Conservation (phyloP, 2,329 filamentous ascomycete genomes). For the Ceratocystis alfenasii region DNA sequence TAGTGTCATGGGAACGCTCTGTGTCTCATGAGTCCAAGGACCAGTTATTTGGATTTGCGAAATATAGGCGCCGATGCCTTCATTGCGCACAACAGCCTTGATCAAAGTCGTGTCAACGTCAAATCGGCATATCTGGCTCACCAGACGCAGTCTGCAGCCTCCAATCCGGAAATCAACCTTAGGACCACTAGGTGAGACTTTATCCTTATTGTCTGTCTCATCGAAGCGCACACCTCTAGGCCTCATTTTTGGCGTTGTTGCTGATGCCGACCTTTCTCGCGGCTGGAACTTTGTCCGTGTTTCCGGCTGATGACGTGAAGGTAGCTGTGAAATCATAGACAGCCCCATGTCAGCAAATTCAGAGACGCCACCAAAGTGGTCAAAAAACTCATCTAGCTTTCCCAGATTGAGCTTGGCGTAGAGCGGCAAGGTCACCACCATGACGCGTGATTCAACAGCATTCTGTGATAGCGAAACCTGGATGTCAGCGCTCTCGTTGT, state of each 20-base stretch:
- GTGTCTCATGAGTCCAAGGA: conserved; percentile 40
- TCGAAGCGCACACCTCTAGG: conserved; percentile 48
- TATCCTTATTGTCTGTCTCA: conserved; percentile 36
- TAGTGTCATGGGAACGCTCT: conserved; percentile 47
- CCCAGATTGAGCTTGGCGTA: conserved; percentile 66
- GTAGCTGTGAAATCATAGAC: conserved; percentile 66
- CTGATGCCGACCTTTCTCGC: neutral
- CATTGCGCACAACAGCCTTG: conserved; percentile 64
- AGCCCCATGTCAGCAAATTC: conserved; percentile 79
- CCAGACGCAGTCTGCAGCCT: conserved; percentile 62
- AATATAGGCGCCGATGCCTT: conserved; percentile 60
- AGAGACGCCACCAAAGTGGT: conserved; percentile 82
- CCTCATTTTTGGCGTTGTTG: conserved; percentile 32
- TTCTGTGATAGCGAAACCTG: conserved; percentile 41
- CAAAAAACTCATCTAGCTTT: conserved; percentile 72
- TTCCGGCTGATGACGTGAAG: conserved; percentile 31
- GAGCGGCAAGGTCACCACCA: conserved; percentile 65
- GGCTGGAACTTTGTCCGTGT: neutral
- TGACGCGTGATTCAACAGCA: conserved; percentile 39
- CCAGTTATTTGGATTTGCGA: conserved; percentile 64
- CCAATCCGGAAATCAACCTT: conserved; percentile 70
- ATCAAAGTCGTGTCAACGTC: conserved; percentile 66
- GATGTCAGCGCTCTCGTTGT: conserved; percentile 46
- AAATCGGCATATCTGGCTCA: conserved; percentile 65
- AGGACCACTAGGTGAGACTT: conserved; percentile 31